These are phyloP conservation scores for Penicillium janthinellum DNA, from an alignment of 2,329 filamentous ascomycete species.

Conservation along the genomic window DNA sequence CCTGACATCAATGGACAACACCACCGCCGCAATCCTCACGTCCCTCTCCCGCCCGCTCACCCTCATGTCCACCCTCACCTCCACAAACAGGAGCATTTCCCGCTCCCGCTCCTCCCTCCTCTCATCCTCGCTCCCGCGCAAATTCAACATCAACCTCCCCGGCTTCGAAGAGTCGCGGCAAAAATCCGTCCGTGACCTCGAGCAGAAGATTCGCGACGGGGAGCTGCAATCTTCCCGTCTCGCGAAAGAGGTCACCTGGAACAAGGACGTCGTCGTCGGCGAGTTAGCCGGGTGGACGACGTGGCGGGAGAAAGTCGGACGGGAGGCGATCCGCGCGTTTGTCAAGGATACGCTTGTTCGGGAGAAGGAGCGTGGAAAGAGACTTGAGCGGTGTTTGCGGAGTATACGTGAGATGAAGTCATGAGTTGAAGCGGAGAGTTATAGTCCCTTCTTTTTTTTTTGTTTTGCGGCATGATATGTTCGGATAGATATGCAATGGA, in stretches of 20 bases:
- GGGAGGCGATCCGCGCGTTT: slow-evolving; percentile 72
- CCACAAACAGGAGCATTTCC: slow-evolving; percentile 74
- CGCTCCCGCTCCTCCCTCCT: slow-evolving; percentile 74
- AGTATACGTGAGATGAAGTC: slow-evolving; percentile 49
- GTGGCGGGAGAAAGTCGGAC: slow-evolving; percentile 75
- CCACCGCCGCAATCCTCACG: slow-evolving; percentile 76
- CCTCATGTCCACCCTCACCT: slow-evolving; percentile 75
- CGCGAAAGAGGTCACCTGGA: slow-evolving; percentile 83
- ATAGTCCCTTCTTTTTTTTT: background rate
- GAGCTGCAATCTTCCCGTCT: slow-evolving; percentile 71
- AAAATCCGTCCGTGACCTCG: slow-evolving; percentile 78
- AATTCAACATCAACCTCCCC: slow-evolving; percentile 50
- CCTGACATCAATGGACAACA: slow-evolving; percentile 78
- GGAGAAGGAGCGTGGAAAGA: slow-evolving; percentile 77
- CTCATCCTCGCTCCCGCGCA: slow-evolving; percentile 54
- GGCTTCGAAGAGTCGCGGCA: slow-evolving; percentile 81
- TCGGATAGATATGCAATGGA: slow-evolving; percentile 5
- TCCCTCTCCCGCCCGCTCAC: slow-evolving; percentile 77
- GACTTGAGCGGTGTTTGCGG: slow-evolving; percentile 77
- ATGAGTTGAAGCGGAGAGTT: slow-evolving; percentile 6
- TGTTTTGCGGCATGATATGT: background rate
- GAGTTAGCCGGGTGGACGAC: slow-evolving; percentile 96
- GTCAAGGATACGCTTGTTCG: slow-evolving; percentile 76
- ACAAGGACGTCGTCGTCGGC: slow-evolving; percentile 86
- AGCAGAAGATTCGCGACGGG: slow-evolving; percentile 72